Evolutionary conservation across 306 rosid genomes (phyloP), one percentile per base, ranked within the genome.

Genomic region (Rosa persica): DNA sequence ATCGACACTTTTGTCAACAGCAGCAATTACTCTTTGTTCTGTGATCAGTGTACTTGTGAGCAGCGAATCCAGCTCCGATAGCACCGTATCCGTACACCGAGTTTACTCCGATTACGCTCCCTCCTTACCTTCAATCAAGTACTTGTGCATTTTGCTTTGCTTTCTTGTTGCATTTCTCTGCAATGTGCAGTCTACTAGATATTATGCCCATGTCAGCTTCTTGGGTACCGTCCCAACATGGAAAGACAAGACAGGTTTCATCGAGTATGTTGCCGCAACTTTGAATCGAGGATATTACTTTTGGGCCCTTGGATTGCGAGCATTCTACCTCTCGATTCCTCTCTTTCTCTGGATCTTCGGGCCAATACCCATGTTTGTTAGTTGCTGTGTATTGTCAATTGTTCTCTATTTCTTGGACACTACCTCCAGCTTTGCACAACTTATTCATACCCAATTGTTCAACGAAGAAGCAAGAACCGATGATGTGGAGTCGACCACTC

Each of bases 111-210:
- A 38, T 25, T 44, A 47, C 36, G 68, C 84, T 39, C 39, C 83
- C 12, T 39, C 73, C 5, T 57, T 57, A 25, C 42, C 87, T 83
- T 79, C 94, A 55, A 49, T 86, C 74, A 94, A 94, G 77, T 85
- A 83, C 81, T 87, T 90, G 61, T 84, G 88, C 25, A 86, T 94
- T 81, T 84, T 93, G 48, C n/a, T 89, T 3, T 92, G 97, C 81
- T 94, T 90, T 81, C 94, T 94, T 51, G 64, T 89, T 76, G 98
- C 96, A 64, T 94, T 94, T 74, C 76, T 94, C 72, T 92, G 96
- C 88, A 87, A 94, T 82, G 89, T 92, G 78, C 97, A 92, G 84
- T 89, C 93, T 42, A 92, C 91, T 51, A 89, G 97, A 83, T 89
- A 87, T 78, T 94, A 86, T 78, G 87, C 94, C 67, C 94, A 90